Conservation (phyloP, 768 basidiomycete genomes). For the Leccinum subgranulosum region DNA sequence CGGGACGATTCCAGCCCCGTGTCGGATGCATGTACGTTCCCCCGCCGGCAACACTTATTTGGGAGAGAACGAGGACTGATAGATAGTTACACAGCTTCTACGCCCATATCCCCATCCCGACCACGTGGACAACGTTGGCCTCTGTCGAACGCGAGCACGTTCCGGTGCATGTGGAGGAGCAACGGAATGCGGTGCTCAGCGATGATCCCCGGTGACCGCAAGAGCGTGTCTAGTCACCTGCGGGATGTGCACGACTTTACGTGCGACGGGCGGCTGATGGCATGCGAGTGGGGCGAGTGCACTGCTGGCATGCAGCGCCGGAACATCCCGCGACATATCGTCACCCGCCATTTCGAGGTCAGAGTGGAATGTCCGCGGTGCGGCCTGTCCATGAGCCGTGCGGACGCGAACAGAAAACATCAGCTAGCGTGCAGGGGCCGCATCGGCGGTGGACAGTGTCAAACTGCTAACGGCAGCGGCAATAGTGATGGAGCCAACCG, state of each 20-base stretch:
- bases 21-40: constrained; percentile 10
- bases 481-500: not conserved
- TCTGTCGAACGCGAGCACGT: constrained; percentile 4
- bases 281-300: constrained; percentile 21
- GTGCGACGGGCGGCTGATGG: constrained; percentile 11
- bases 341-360: constrained; percentile 23
- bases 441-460: not conserved
- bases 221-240: constrained; percentile 19
- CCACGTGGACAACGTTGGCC: constrained; percentile 12
- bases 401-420: constrained; percentile 26
- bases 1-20: not conserved
- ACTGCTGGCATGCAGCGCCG: constrained; percentile 18
- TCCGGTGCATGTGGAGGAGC: constrained; percentile 20
- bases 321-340: constrained; percentile 25
- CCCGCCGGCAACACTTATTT: not conserved
- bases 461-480: not conserved
- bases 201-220: constrained; percentile 16
- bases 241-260: constrained; percentile 19
- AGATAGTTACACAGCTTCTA: constrained; percentile 4
- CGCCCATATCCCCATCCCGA: not conserved
- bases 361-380: constrained; percentile 18
- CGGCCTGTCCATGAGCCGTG: constrained; percentile 16
- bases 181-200: constrained; percentile 10
- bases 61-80: constrained; percentile 1
- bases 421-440: constrained; percentile 7